Conservation (phyloP, 768 basidiomycete genomes). For the Boletus rex-veris region DNA sequence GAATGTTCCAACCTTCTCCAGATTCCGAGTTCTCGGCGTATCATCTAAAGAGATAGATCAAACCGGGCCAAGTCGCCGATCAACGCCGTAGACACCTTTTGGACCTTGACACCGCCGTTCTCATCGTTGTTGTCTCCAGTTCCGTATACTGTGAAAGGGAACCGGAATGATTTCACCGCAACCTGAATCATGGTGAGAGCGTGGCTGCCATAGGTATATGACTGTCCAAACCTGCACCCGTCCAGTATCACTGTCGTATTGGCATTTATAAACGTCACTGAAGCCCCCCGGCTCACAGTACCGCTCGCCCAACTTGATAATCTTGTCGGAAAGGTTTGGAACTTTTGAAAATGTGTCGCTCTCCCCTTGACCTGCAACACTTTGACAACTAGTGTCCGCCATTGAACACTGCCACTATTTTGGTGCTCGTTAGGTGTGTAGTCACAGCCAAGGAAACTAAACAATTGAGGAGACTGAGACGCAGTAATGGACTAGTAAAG, state of each 20-base stretch:
- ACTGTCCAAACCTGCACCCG: neutral
- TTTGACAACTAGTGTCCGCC: no score
- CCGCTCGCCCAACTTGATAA: neutral
- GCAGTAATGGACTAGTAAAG: no score
- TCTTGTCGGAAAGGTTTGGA: neutral
- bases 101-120: no score
- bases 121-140: neutral
- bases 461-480: no score
- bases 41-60: neutral
- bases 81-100: neutral
- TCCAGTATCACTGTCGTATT: neutral
- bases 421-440: no score
- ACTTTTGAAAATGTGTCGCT: neutral
- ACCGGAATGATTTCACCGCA: slow-evolving; percentile 1
- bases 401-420: no score
- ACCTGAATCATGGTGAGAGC: neutral
- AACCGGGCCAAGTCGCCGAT: neutral
- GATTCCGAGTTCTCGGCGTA: neutral
- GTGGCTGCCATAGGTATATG: neutral
- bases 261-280: neutral
- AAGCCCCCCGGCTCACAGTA: slow-evolving; percentile 1
- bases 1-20: neutral
- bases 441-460: no score
- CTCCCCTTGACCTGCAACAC: neutral
- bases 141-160: neutral